A percentile compares a stretch with the other conserved stretches of the same genome.
phyloP scores from a whole-genome alignment of 495 filamentous ascomycete genomes.

The Penicillium longicatenatum region DNA sequence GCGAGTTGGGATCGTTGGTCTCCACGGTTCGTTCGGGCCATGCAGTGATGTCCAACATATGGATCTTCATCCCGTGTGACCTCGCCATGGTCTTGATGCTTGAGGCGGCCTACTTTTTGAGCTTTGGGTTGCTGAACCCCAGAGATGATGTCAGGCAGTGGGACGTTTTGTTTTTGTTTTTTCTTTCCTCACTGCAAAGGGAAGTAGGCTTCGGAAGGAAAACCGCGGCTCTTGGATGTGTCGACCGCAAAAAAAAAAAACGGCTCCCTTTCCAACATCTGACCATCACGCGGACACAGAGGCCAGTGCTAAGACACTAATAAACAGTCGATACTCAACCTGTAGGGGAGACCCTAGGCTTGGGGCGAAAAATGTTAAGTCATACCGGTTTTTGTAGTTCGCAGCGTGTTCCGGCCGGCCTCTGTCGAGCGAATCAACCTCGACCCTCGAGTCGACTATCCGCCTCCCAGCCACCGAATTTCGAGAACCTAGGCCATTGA shows the following conservation, averaged over 20 bases:
- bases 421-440: conserved; percentile 23
- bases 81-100: conserved; percentile 14
- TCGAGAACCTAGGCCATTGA: conserved; percentile 8
- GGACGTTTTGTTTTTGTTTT: conserved; percentile 14
- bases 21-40: conserved; percentile 30
- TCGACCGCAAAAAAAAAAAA: not conserved
- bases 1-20: conserved; percentile 9
- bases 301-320: conserved; percentile 2
- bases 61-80: conserved; percentile 32
- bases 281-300: not conserved
- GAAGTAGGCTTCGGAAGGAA: not conserved
- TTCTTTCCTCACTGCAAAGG: conserved; percentile 2
- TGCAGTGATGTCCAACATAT: conserved; percentile 45
- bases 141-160: conserved; percentile 28
- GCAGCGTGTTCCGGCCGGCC: conserved; percentile 8
- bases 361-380: conserved; percentile 12
- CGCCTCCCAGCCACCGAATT: conserved; percentile 44
- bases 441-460: conserved; percentile 19
- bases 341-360: not conserved
- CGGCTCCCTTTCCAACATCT: not conserved
- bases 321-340: conserved; percentile 8
- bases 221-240: not conserved
- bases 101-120: conserved; percentile 21
- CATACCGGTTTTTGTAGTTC: conserved; percentile 28
- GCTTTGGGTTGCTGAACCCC: conserved; percentile 17